Evolutionary conservation across 176 grass and related monocot species (phyloP).

Genomic region (Leersia perrieri): DNA sequence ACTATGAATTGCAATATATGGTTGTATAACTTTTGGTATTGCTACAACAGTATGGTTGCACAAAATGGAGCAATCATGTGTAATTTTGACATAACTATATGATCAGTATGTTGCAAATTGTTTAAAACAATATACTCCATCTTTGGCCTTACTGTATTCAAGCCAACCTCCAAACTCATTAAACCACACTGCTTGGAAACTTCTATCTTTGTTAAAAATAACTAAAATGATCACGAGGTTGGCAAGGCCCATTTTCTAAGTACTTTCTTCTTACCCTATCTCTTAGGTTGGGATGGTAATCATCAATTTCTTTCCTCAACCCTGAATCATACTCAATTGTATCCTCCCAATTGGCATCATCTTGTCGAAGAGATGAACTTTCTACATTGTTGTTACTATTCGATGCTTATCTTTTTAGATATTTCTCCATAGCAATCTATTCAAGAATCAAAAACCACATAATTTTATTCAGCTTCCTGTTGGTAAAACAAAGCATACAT

Average conservation of each 20-base stretch:
- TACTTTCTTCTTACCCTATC: background rate
- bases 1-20: too few relatives aligned
- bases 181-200: background rate
- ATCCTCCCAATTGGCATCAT: conserved; percentile 2
- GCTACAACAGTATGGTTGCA: too few relatives aligned
- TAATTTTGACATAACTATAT: too few relatives aligned
- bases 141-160: background rate
- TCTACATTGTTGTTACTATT: too few relatives aligned
- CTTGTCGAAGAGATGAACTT: background rate
- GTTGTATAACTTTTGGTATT: too few relatives aligned
- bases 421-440: conserved; percentile 32
- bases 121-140: background rate
- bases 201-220: too few relatives aligned
- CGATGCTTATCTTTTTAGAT: background rate
- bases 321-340: background rate
- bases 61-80: too few relatives aligned
- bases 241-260: background rate
- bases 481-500: too few relatives aligned
- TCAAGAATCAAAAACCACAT: too few relatives aligned
- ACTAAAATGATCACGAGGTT: background rate
- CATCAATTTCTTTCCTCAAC: background rate
- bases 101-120: too few relatives aligned
- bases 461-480: too few relatives aligned
- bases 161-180: background rate
- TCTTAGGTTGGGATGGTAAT: background rate